Percentiles rank a stretch among this genome's conserved stretches.
Conservation (phyloP, 202 grass and related monocot genomes). For the Cymbopogon flexuosus region DNA sequence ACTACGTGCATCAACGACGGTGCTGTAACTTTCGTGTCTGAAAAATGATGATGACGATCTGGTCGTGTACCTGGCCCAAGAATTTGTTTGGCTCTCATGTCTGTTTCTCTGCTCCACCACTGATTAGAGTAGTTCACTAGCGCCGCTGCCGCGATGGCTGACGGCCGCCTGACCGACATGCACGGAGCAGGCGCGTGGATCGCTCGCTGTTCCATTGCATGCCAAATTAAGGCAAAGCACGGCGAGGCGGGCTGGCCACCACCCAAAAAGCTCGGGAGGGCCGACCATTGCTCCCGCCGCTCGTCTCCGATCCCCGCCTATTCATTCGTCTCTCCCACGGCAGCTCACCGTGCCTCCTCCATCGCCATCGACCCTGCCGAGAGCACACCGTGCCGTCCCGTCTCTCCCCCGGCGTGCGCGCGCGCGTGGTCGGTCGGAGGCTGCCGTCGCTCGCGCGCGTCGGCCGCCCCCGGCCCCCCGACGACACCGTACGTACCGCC, state of each 20-base stretch:
- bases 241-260: background rate
- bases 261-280: background rate
- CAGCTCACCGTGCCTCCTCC: background rate
- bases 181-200: background rate
- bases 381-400: background rate
- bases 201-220: background rate
- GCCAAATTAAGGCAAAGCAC: conserved; percentile 14
- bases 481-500: background rate
- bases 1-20: too few species aligned
- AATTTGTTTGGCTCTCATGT: background rate
- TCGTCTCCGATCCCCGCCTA: background rate
- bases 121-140: too few species aligned
- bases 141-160: background rate
- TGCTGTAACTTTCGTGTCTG: too few species aligned
- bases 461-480: conserved; percentile 35
- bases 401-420: conserved; percentile 8
- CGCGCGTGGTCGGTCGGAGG: conserved; percentile 33
- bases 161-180: background rate
- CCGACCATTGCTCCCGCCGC: conserved; percentile 24
- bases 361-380: background rate
- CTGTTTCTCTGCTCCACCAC: too few species aligned
- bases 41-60: background rate
- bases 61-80: background rate
- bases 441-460: conserved; percentile 12
- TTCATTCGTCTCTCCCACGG: background rate